Conservation (phyloP, 768 basidiomycete genomes). For the Hypsizygus marmoreus region DNA sequence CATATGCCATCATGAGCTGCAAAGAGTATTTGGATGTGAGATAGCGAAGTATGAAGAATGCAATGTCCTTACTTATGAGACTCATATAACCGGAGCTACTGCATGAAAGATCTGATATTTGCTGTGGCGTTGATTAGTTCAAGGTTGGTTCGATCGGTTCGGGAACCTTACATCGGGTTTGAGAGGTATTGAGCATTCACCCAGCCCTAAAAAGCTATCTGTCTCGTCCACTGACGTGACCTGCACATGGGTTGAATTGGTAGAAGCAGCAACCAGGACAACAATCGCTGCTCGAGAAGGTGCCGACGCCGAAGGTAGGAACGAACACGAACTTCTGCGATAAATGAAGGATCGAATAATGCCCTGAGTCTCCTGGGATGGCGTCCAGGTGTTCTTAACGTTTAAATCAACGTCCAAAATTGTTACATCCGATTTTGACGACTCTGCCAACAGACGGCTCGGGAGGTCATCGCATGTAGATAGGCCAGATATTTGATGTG, state of each 20-base stretch:
- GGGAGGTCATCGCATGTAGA: slow-evolving; percentile 23
- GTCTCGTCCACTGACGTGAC: slow-evolving; percentile 35
- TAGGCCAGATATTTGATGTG: slow-evolving; percentile 37
- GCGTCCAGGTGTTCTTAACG: slow-evolving; percentile 20
- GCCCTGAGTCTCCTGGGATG: slow-evolving; percentile 9
- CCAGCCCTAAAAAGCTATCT: slow-evolving; percentile 30
- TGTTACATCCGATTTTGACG: slow-evolving; percentile 31
- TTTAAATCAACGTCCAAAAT: slow-evolving; percentile 29
- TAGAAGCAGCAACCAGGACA: slow-evolving; percentile 24
- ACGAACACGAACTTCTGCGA: slow-evolving; percentile 27
- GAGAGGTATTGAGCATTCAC: slow-evolving; percentile 29
- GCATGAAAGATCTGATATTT: slow-evolving; percentile 40
- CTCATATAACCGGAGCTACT: slow-evolving; percentile 51
- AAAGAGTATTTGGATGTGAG: background rate
- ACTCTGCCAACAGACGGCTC: slow-evolving; percentile 28
- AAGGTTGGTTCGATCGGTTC: background rate
- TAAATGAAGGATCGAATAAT: slow-evolving; percentile 31
- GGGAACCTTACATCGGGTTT: slow-evolving; percentile 29
- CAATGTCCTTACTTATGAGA: slow-evolving; percentile 43
- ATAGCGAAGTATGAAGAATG: background rate
- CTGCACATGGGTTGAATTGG: slow-evolving; percentile 24
- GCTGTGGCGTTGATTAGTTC: slow-evolving; percentile 25
- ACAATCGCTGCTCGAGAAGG: slow-evolving; percentile 24
- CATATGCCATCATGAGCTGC: slow-evolving; percentile 49
- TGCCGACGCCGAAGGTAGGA: slow-evolving; percentile 24